Evolutionary conservation across 805 yeast genomes (phyloP).

Genomic region (Metschnikowia koreensis): DNA sequence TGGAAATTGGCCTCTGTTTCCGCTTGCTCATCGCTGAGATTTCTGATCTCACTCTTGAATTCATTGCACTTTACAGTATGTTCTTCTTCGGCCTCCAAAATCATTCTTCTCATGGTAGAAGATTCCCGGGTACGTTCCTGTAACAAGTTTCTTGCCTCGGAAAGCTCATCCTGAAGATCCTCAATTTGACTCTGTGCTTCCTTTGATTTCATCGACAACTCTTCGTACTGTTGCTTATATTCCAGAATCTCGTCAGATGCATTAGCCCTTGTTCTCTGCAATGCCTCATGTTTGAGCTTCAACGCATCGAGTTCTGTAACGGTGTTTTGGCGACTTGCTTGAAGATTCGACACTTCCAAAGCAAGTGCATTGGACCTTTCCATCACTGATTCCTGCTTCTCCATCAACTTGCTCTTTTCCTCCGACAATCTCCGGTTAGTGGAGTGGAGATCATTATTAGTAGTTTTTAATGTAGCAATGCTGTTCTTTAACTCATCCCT

Average conservation of each 20-base stretch:
- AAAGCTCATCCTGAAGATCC: conserved; percentile 76
- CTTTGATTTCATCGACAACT: conserved; percentile 59
- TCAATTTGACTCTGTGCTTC: conserved; percentile 64
- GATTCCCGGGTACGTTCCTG: conserved; percentile 84
- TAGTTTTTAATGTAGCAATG: conserved; percentile 39
- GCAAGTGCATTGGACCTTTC: conserved; percentile 31
- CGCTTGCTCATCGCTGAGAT: conserved; percentile 59
- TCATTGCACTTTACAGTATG: conserved; percentile 54
- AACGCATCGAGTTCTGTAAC: conserved; percentile 39
- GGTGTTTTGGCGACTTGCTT: conserved; percentile 42
- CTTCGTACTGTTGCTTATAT: conserved; percentile 69
- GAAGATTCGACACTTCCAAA: conserved; percentile 39
- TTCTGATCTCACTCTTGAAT: conserved; percentile 48
- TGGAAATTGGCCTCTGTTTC: conserved; percentile 55
- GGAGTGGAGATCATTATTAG: conserved; percentile 38
- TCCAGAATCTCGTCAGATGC: conserved; percentile 41
- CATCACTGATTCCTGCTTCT: conserved; percentile 40
- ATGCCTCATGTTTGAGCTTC: conserved; percentile 34
- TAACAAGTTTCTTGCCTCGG: conserved; percentile 65
- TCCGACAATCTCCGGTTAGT: conserved; percentile 34
- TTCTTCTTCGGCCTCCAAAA: conserved; percentile 66
- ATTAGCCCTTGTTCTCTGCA: conserved; percentile 31
- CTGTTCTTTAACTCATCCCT: conserved; percentile 38
- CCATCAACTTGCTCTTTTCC: conserved; percentile 40
- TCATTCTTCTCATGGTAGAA: conserved; percentile 62